phyloP scores from a whole-genome alignment of 2,329 filamentous ascomycete genomes.

The Lachnellula subtilissima region DNA sequence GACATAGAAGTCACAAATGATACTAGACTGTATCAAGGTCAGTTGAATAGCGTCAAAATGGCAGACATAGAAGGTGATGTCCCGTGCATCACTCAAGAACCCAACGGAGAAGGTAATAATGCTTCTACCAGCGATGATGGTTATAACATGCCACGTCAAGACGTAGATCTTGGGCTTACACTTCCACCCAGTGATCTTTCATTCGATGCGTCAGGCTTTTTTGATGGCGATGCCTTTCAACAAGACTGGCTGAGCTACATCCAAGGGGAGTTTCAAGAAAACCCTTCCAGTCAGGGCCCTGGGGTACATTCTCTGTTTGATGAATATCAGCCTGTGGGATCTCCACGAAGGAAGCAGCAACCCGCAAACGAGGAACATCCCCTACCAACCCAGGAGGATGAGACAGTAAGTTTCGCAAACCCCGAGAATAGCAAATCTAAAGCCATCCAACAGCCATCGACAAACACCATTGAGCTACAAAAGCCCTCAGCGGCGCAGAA shows the following conservation, averaged over 20 bases:
- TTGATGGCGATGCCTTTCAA: background rate
- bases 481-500: background rate
- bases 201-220: conserved; percentile 5
- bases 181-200: conserved; percentile 15
- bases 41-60: background rate
- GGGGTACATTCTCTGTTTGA: background rate
- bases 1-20: background rate
- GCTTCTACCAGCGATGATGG: conserved; percentile 14
- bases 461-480: background rate
- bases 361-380: background rate
- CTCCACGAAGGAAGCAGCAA: background rate
- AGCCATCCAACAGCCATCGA: background rate
- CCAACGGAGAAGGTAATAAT: conserved; percentile 24
- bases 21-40: background rate
- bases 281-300: background rate
- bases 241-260: background rate
- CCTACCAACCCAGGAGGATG: background rate
- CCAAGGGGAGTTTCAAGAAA: background rate
- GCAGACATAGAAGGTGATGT: background rate
- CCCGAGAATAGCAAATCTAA: background rate
- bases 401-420: background rate
- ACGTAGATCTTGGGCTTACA: conserved; percentile 26
- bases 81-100: background rate
- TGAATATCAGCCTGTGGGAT: background rate
- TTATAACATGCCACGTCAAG: conserved; percentile 6